These are phyloP conservation scores for Metarhizium sp. DNA, from an alignment of 2,329 filamentous ascomycete species.

Conservation along the genomic window DNA sequence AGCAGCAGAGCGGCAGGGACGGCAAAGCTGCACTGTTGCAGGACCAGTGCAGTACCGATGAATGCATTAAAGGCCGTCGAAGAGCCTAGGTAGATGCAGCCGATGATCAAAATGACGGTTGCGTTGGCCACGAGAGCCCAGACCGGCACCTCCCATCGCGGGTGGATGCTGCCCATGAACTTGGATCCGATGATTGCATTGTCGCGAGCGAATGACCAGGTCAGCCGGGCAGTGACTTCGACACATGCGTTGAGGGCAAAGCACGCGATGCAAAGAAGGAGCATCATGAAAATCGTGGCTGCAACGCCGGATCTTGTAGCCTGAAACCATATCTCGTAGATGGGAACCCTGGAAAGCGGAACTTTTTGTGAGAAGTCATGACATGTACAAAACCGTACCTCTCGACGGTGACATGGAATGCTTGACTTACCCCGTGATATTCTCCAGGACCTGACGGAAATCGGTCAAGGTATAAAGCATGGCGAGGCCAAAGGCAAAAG, in stretches of 20 bases:
- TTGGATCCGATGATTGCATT: background rate
- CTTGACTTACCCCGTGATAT: no score
- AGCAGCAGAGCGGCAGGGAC: conserved; percentile 50
- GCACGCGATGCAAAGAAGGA: background rate
- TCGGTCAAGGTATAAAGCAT: conserved; percentile 41
- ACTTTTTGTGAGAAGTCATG: conserved; percentile 12
- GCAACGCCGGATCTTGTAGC: conserved; percentile 32
- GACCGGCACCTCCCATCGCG: conserved; percentile 26
- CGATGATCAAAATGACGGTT: conserved; percentile 37
- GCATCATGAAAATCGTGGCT: conserved; percentile 25
- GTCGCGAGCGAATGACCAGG: background rate
- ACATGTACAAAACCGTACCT: no score
- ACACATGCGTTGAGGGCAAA: background rate
- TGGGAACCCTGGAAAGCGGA: conserved; percentile 32
- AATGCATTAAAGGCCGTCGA: conserved; percentile 50
- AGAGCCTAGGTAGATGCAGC: conserved; percentile 47
- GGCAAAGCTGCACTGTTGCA: conserved; percentile 26
- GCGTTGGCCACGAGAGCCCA: conserved; percentile 38
- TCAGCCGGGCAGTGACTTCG: background rate
- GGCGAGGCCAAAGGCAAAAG: conserved; percentile 32
- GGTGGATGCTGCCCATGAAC: conserved; percentile 32
- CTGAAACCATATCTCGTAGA: conserved; percentile 48
- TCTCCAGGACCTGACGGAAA: conserved; percentile 17
- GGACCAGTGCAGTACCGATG: conserved; percentile 34
- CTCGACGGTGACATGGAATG: no score